Percentiles rank a stretch among this genome's conserved stretches.
phyloP scores from a whole-genome alignment of 1,284 basidiomycete species.

The Apiotrichum laibachii region DNA sequence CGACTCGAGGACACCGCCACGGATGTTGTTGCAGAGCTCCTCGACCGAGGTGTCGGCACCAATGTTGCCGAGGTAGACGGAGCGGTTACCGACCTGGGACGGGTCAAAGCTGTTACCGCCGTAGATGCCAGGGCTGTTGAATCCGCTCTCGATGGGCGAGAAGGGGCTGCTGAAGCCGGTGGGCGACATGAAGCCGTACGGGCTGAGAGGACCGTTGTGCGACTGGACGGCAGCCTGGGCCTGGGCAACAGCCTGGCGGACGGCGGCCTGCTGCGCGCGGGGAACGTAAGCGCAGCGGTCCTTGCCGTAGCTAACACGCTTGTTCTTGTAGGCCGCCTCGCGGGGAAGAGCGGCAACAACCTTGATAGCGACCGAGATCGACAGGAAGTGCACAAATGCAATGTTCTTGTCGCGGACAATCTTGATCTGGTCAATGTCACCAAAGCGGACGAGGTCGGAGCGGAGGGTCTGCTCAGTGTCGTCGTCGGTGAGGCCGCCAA shows the following conservation, averaged over 20 bases:
- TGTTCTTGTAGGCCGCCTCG: constrained; percentile 87
- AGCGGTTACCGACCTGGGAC: constrained; percentile 60
- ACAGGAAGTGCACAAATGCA: constrained; percentile 93
- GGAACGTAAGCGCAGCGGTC: constrained; percentile 81
- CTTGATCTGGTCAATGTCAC: constrained; percentile 97
- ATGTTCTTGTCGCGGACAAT: constrained; percentile 97
- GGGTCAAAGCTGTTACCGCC: constrained; percentile 25
- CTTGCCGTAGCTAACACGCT: constrained; percentile 91
- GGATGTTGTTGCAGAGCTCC: constrained; percentile 88
- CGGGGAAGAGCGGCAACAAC: constrained; percentile 84
- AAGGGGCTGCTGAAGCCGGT: constrained; percentile 24
- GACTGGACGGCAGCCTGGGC: constrained; percentile 55
- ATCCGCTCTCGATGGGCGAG: constrained; percentile 4
- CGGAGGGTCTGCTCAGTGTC: constrained; percentile 84
- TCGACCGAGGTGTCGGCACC: constrained; percentile 88
- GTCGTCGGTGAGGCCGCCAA: constrained; percentile 82
- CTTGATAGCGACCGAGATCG: constrained; percentile 88
- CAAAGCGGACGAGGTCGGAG: constrained; percentile 79
- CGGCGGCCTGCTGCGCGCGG: constrained; percentile 52
- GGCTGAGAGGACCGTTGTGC: constrained; percentile 39
- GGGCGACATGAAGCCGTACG: constrained; percentile 30
- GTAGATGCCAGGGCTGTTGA: constrained; percentile 16
- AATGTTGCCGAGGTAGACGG: constrained; percentile 89
- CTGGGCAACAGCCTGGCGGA: constrained; percentile 57
- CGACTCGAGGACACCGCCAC: constrained; percentile 63